phyloP scores from a whole-genome alignment of 495 filamentous ascomycete genomes.

The Lasiosphaeria hispida region DNA sequence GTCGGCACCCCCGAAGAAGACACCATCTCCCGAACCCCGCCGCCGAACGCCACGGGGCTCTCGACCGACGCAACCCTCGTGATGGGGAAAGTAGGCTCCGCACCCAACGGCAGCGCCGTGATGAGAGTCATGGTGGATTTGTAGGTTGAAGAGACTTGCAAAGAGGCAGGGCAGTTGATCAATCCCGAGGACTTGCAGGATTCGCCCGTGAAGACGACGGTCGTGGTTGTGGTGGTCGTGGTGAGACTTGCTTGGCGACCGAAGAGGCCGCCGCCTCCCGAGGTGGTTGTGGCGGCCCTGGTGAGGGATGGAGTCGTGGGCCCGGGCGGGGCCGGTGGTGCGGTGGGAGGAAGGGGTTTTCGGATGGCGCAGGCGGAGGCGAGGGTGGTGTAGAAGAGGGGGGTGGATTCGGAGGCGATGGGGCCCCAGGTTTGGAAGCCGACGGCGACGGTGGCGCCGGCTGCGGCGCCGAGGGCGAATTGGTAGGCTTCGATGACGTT shows the following conservation, averaged over 20 bases:
- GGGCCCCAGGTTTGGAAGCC: conserved; percentile 50
- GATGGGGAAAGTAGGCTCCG: conserved; percentile 34
- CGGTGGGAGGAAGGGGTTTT: conserved; percentile 11
- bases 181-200: conserved; percentile 39
- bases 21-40: not conserved
- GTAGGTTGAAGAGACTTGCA: conserved; percentile 39
- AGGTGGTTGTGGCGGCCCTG: conserved; percentile 21
- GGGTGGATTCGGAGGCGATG: conserved; percentile 40
- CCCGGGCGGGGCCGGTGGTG: not conserved
- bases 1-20: not conserved
- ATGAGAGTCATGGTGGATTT: conserved; percentile 33
- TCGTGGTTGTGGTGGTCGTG: conserved; percentile 36
- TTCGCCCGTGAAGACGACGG: conserved; percentile 36
- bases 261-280: conserved; percentile 16
- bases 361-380: conserved; percentile 42
- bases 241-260: conserved; percentile 21
- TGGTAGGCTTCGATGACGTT: conserved; percentile 47
- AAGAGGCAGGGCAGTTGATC: conserved; percentile 46
- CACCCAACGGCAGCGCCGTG: conserved; percentile 39
- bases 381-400: conserved; percentile 54
- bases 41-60: conserved; percentile 9
- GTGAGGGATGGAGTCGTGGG: not conserved
- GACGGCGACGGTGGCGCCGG: conserved; percentile 49
- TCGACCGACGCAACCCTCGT: conserved; percentile 17
- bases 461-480: conserved; percentile 48